These are phyloP conservation scores for Camelina sativa DNA, from an alignment of 345 rosid genomes.

Conservation along the genomic window DNA sequence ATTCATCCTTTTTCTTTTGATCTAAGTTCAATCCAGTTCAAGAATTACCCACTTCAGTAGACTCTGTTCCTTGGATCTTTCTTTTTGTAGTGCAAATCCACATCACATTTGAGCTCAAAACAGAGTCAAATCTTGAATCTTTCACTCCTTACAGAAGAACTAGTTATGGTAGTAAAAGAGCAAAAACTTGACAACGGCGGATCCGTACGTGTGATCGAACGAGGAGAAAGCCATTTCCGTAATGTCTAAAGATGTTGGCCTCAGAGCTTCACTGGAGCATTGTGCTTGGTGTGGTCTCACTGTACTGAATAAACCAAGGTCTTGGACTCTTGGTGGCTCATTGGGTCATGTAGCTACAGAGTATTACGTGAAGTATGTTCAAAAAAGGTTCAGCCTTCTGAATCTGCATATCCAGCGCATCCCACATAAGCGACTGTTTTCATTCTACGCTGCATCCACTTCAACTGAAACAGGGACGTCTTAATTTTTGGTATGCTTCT, in stretches of 20 bases:
- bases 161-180: constrained; percentile 55
- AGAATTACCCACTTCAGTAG: constrained; percentile 7
- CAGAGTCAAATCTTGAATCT: constrained; percentile 15
- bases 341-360: constrained; percentile 70
- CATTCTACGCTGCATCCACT: constrained; percentile 37
- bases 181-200: constrained; percentile 46
- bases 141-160: not conserved
- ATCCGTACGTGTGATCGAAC: constrained; percentile 45
- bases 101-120: constrained; percentile 34
- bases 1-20: not conserved
- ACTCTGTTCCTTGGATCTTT: constrained; percentile 40
- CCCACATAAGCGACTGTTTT: constrained; percentile 67
- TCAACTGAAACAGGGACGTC: too few species aligned
- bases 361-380: constrained; percentile 98
- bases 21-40: constrained; percentile 29
- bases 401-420: constrained; percentile 38
- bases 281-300: constrained; percentile 73
- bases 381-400: constrained; percentile 98
- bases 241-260: constrained; percentile 69
- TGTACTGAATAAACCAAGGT: constrained; percentile 88
- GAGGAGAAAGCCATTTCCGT: constrained; percentile 38
- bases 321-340: constrained; percentile 65
- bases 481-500: constrained; percentile 49
- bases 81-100: constrained; percentile 35
- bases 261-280: constrained; percentile 90